phyloP scores from a whole-genome alignment of 2,329 filamentous ascomycete species.

The Colletotrichum costaricense region DNA sequence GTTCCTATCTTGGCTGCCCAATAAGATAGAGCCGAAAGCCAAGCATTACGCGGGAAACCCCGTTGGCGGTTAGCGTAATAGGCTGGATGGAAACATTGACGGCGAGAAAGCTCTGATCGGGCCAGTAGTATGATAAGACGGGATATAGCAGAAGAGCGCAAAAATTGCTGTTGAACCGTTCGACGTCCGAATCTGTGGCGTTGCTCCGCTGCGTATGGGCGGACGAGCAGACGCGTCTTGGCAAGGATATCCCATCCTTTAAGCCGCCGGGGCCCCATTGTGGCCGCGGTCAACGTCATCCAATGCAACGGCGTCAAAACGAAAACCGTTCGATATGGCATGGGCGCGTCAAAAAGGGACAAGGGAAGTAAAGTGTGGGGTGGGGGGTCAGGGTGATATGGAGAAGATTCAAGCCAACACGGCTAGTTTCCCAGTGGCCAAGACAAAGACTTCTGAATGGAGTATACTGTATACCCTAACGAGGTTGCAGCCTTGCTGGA shows the following conservation, averaged over 20 bases:
- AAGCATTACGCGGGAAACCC: background rate
- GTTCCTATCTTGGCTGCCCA: background rate
- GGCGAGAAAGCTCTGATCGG: conserved; percentile 15
- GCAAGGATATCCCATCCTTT: conserved; percentile 19
- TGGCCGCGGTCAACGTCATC: conserved; percentile 23
- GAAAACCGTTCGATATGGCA: conserved; percentile 9
- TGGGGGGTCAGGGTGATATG: background rate
- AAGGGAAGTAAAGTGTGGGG: background rate
- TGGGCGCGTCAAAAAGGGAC: conserved; percentile 1
- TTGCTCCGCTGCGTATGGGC: conserved; percentile 9
- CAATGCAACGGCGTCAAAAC: conserved; percentile 19
- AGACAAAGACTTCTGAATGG: background rate
- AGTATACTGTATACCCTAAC: conserved; percentile 1
- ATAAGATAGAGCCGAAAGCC: conserved; percentile 8
- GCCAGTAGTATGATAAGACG: background rate
- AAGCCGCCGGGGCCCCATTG: background rate
- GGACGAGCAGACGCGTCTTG: conserved; percentile 15
- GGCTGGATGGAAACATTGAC: conserved; percentile 7
- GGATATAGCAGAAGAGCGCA: background rate
- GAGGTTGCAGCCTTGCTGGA: conserved; percentile 18
- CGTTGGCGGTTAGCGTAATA: conserved; percentile 1
- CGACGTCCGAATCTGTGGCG: conserved; percentile 4
- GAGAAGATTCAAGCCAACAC: background rate
- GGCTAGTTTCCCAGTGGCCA: background rate
- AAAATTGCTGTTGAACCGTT: conserved; percentile 1